Evolutionary conservation across 441 rosid genomes (phyloP), one percentile per base, ranked within the genome.

Genomic region (Adansonia rubrostipa): DNA sequence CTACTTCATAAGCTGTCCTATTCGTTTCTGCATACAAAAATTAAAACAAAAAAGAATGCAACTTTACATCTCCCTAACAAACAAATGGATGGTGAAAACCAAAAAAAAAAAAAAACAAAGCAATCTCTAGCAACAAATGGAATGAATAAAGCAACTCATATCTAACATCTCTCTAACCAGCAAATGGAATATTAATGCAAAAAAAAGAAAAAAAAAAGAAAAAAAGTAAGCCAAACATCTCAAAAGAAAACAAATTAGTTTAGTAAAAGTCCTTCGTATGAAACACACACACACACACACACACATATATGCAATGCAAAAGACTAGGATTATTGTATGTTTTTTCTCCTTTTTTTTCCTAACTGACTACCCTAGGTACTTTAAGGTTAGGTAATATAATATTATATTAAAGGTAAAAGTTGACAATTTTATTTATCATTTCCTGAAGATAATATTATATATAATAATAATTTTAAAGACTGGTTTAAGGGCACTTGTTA

Each of bases 1-100:
- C 97, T 83, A 80, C 90, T 86, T 87, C 97, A 88, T 88, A 82
- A 33, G 76, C 81, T 87, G 85, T 82, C 87, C 86, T 87, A 80
- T 77, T 89, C 78, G 78, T 87, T 40, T 76, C 92, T 91, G 73
- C 83, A 28, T 83, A 79, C 87, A 84, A 76, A 85, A 84, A 71
- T 78, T 77, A 82, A 73, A 82, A 83, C 80, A 83, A 8, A 84
- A 82, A 86, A 81, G 77, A 82, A 68, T 66, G 15, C 84, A 81
- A 86, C 85, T 85, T 87, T 85, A 75, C 77, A 57, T 68, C 81
- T 77, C 69, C 57, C 67, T 62, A 22, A 42, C 71, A 83, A 80
- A 70, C 60, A 22, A 70, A 70, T 45, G 19, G n/a, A 74, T 13
- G 65, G 57, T 69, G 40, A 57, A 9, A 57, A 19, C 28, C 7